Evolutionary conservation across 495 filamentous ascomycete genomes (phyloP).

Genomic region (Podospora tetraspora): DNA sequence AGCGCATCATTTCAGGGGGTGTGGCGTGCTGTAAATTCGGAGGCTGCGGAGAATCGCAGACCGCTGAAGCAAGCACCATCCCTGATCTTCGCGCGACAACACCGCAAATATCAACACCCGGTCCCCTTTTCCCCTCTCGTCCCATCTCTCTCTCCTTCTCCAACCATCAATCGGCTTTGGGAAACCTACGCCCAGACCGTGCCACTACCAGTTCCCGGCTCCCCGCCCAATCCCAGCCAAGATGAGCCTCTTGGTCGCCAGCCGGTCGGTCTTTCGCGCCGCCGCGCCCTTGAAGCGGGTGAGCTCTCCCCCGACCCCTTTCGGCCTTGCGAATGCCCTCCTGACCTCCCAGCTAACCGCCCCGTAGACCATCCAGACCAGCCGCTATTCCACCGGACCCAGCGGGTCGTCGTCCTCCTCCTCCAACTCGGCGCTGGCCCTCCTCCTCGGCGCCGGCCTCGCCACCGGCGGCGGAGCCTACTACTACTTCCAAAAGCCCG

Average conservation of each 20-base stretch:
- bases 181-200: not conserved
- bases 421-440: conserved; percentile 40
- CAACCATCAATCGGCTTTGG: not conserved
- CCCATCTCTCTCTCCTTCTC: not conserved
- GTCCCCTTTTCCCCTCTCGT: not conserved
- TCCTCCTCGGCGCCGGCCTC: conserved; percentile 34
- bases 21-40: not conserved
- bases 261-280: conserved; percentile 30
- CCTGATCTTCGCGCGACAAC: not conserved
- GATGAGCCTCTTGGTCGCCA: conserved; percentile 33
- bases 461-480: conserved; percentile 45
- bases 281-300: conserved; percentile 31
- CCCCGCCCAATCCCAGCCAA: conserved; percentile 4
- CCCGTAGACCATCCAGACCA: conserved; percentile 24
- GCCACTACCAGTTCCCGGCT: not conserved
- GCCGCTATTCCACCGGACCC: conserved; percentile 52
- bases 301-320: conserved; percentile 5
- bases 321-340: not conserved
- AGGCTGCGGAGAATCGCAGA: not conserved
- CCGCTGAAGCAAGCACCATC: not conserved
- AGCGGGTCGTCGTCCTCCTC: conserved; percentile 23
- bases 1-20: not conserved
- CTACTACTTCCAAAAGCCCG: conserved; percentile 46
- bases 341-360: not conserved
- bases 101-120: not conserved